Evolutionary conservation across 2,329 filamentous ascomycete genomes (phyloP).

Genomic region (Zymoseptoria tritici): DNA sequence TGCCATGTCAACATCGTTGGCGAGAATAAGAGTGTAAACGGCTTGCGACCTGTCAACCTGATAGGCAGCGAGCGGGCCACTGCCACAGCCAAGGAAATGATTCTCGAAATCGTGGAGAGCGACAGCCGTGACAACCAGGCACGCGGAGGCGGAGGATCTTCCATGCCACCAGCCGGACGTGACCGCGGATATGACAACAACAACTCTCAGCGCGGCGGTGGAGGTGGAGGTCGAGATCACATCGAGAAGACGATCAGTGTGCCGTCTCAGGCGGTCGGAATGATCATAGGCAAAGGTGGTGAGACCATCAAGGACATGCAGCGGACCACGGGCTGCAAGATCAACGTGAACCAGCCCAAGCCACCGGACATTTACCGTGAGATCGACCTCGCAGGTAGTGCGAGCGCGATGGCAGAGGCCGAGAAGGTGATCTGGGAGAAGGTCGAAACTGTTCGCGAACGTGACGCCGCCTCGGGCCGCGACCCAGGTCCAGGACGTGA

Average conservation of each 20-base stretch:
- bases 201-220: constrained; percentile 35
- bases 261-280: constrained; percentile 84
- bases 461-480: constrained; percentile 31
- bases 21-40: constrained; percentile 87
- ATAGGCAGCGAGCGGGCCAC: constrained; percentile 72
- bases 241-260: constrained; percentile 78
- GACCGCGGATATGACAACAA: constrained; percentile 19
- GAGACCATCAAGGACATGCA: constrained; percentile 96
- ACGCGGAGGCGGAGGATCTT: constrained; percentile 31
- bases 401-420: constrained; percentile 69
- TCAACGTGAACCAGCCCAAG: constrained; percentile 79
- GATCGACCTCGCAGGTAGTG: constrained; percentile 74
- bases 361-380: constrained; percentile 76
- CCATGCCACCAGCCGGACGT: constrained; percentile 11
- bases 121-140: constrained; percentile 53
- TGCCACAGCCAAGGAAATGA: constrained; percentile 72
- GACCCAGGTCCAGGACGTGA: constrained; percentile 22
- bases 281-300: constrained; percentile 91
- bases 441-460: constrained; percentile 71
- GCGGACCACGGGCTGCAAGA: constrained; percentile 79
- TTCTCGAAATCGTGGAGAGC: constrained; percentile 90
- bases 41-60: constrained; percentile 79
- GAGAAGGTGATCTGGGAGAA: constrained; percentile 86
- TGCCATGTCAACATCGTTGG: constrained; percentile 94
- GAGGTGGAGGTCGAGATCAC: constrained; percentile 43